Base-by-base conservation (phyloP, 2,329 filamentous ascomycete genomes). In the Ophiostoma himal-ulmi region DNA sequence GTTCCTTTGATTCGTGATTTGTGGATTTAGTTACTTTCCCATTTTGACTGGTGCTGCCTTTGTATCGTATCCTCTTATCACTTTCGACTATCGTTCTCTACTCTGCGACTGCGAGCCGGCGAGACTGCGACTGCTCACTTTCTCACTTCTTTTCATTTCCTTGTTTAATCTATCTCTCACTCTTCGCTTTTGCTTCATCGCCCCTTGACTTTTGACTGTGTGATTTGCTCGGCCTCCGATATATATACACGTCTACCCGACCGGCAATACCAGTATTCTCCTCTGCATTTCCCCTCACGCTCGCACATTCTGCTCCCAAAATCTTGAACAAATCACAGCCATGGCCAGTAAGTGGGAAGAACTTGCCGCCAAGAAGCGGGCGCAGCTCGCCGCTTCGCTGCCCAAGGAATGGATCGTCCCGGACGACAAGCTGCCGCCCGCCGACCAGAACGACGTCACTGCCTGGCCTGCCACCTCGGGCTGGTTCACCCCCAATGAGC, bases 321-420 rank as follows among this genome's bases (percentile, higher is more conserved):
- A 30, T 30, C 30, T 30, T 7, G n/a, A 26, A 34, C 6, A 4
- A 65, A 44, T 6, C 62, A 22, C n/a, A 20, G 13, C 10, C 34
- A 44, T 14, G 11, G 62, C 65, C 52, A n/a, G 54, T 14, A 68
- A 30, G 26, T 84, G 83, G 83, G 78, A 84, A 74, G 74, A 77
- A 5, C 76, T 82, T 34, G 79, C 78, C 3, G 79, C 79, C n/a
- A 77, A 77, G 69, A 84, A 84, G 75, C 80, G 82, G 36, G 77
- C 79, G 62, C 77, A 79, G 6, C 78, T 84, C 6, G 74, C 73
- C 6, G 76, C 78, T 62, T 84, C 84, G 0, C 87, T 90, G 69
- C 87, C 88, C 0, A 70, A 79, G 1, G 83, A 88, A 75, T 89
- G 86, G 83, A 80, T 81, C 69, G 82, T 90, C 6, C 85, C 87